A percentile compares a stretch with the other conserved stretches of the same genome.
These are phyloP conservation scores for Medicago truncatula DNA, from an alignment of 306 rosid genomes.

Conservation along the genomic window MtrunA17r5.0-ANR NC_053045.1:63695501-63696000, in stretches of 20 bases:
- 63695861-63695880: background rate
- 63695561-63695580: slow-evolving; percentile 91
- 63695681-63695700: background rate
- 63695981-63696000: no score
- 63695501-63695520: slow-evolving; percentile 98
- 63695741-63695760: background rate
- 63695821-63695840: background rate
- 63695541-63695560: slow-evolving; percentile 90
- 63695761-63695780: background rate
- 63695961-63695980: no score
- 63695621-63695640: background rate
- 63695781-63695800: background rate
- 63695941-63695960: no score
- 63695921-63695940: no score
- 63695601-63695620: slow-evolving; percentile 12
- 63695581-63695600: slow-evolving; percentile 27
- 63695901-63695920: no score
- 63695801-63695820: background rate
- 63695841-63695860: background rate
- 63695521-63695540: slow-evolving; percentile 89
- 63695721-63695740: background rate
- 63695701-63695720: background rate
- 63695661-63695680: slow-evolving; percentile 15
- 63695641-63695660: slow-evolving; percentile 20
- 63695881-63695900: background rate